Conservation (phyloP, 139 green algal species). For the Coelastrella sp. region DNA sequence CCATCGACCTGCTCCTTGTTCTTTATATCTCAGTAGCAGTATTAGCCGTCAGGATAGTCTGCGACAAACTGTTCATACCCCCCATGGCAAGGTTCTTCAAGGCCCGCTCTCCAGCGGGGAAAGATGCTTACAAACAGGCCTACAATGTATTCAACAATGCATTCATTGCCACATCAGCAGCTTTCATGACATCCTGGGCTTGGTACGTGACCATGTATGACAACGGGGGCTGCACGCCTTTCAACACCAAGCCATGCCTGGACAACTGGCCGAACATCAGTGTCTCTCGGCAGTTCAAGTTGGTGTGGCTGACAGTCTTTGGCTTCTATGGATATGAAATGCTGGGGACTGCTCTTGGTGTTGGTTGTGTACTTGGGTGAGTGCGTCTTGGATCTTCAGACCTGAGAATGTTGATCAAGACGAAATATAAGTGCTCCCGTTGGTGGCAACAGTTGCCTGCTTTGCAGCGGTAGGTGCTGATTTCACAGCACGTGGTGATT, state of each 20-base stretch:
- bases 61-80: slow-evolving; percentile 8
- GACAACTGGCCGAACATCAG: slow-evolving; percentile 26
- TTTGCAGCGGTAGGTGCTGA: neutral
- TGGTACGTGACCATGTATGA: slow-evolving; percentile 38
- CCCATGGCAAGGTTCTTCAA: slow-evolving; percentile 3
- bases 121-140: neutral
- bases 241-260: slow-evolving; percentile 30
- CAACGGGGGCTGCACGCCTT: slow-evolving; percentile 49
- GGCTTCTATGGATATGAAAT: slow-evolving; percentile 67
- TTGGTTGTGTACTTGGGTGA: slow-evolving; percentile 51
- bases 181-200: neutral
- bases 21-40: slow-evolving; percentile 21
- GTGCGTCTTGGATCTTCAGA: neutral
- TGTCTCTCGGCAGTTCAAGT: slow-evolving; percentile 30
- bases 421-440: no score
- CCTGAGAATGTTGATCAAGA: neutral
- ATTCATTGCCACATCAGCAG: slow-evolving; percentile 14
- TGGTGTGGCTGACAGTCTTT: slow-evolving; percentile 39
- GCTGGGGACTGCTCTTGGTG: slow-evolving; percentile 51
- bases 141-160: slow-evolving; percentile 42
- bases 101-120: neutral
- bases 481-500: neutral
- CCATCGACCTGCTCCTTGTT: neutral
- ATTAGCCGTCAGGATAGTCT: neutral
- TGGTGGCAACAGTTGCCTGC: neutral